These are phyloP conservation scores for Microbotryomycetes sp. DNA, from an alignment of 1,284 basidiomycete species.

Conservation along the genomic window DNA sequence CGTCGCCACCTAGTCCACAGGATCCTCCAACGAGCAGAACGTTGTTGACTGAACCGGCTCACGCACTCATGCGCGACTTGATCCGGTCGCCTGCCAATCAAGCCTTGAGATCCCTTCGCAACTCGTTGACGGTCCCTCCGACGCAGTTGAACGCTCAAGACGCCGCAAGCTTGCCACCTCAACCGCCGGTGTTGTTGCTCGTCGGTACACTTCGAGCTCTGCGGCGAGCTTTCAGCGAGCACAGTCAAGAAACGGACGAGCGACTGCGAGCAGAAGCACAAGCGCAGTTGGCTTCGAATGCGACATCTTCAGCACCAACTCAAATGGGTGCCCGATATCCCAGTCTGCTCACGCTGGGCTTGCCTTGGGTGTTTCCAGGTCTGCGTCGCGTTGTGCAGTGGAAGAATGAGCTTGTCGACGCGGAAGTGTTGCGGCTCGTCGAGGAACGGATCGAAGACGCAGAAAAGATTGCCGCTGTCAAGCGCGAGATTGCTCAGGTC, in stretches of 20 bases:
- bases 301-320: not conserved
- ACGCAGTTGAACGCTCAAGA: not conserved
- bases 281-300: not conserved
- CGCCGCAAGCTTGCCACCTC: constrained; percentile 5
- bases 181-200: constrained; percentile 30
- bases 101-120: constrained; percentile 34
- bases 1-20: not conserved
- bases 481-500: not conserved
- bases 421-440: constrained; percentile 34
- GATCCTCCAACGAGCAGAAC: constrained; percentile 11
- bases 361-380: constrained; percentile 34
- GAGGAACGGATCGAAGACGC: constrained; percentile 32
- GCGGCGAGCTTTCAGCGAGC: constrained; percentile 33
- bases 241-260: constrained; percentile 23
- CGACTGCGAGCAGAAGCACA: constrained; percentile 5
- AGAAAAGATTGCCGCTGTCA: constrained; percentile 11
- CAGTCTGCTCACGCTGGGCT: constrained; percentile 33
- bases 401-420: constrained; percentile 32
- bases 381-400: constrained; percentile 35
- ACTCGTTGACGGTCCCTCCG: constrained; percentile 27
- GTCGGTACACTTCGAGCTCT: constrained; percentile 35
- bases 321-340: constrained; percentile 29
- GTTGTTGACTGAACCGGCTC: constrained; percentile 27
- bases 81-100: constrained; percentile 39
- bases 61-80: constrained; percentile 36